Conservation (phyloP, 768 basidiomycete genomes). For the Hydnomerulius pinastri region DNA sequence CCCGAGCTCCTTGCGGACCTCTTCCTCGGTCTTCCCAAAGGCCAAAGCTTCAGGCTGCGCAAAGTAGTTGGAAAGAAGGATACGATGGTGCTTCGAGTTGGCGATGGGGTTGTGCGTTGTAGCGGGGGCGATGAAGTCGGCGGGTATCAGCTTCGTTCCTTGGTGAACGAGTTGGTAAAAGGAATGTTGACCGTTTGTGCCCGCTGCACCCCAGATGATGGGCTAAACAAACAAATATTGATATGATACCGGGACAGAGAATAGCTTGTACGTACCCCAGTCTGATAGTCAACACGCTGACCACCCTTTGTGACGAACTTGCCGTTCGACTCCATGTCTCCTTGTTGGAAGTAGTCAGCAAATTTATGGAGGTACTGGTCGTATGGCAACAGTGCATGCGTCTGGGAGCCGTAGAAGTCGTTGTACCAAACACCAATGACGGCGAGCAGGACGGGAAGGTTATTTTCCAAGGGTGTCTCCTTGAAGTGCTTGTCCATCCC, state of each 20-base stretch:
- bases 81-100: conserved; percentile 91
- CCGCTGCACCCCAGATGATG: conserved; percentile 98
- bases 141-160: conserved; percentile 89
- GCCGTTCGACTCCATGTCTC: conserved; percentile 99
- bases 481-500: conserved; percentile 98
- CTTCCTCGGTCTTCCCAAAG: conserved; percentile 93
- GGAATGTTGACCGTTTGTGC: conserved; percentile 98
- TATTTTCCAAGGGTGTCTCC: conserved; percentile 81
- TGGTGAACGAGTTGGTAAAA: conserved; percentile 99
- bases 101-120: conserved; percentile 89
- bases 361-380: conserved; percentile 99
- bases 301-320: conserved; percentile 96
- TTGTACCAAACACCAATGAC: conserved; percentile 98
- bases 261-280: conserved; percentile 66
- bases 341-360: conserved; percentile 99
- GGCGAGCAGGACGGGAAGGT: conserved; percentile 90
- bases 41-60: conserved; percentile 97
- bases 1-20: conserved; percentile 73
- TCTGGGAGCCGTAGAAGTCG: conserved; percentile 97
- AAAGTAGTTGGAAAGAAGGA: conserved; percentile 96
- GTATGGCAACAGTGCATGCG: conserved; percentile 92
- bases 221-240: conserved; percentile 51
- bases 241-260: not conserved
- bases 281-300: conserved; percentile 91
- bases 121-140: conserved; percentile 90